These are phyloP conservation scores for Albizia julibrissin DNA, from an alignment of 306 rosid genomes.

Conservation along the genomic window DNA sequence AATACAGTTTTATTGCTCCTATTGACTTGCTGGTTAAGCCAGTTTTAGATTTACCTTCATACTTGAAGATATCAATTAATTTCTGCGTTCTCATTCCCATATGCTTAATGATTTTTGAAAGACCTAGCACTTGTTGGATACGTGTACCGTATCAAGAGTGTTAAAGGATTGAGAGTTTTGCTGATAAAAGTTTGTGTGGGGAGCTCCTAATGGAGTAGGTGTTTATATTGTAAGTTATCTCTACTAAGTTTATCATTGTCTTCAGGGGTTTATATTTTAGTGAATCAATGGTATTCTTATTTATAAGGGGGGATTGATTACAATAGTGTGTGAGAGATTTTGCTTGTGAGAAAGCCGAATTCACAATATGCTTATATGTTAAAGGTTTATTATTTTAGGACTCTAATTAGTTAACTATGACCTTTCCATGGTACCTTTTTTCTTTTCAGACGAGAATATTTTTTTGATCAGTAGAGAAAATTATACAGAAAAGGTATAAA, in stretches of 20 bases:
- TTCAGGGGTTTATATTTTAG: not conserved
- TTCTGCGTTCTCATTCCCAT: not conserved
- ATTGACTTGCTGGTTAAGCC: slow-evolving; percentile 15
- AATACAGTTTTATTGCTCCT: not conserved
- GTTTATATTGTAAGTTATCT: not conserved
- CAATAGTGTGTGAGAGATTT: not conserved
- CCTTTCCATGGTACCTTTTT: not conserved
- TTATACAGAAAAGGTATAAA: not conserved
- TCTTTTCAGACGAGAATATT: not conserved
- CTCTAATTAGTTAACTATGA: not conserved
- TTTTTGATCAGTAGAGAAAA: not conserved
- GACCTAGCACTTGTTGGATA: not conserved
- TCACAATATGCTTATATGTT: not conserved
- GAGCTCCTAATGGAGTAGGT: not conserved
- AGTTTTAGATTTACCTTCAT: slow-evolving; percentile 10
- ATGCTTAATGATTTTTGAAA: slow-evolving; percentile 5
- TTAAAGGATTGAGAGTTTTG: not conserved
- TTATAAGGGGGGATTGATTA: not conserved
- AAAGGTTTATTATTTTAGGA: not conserved
- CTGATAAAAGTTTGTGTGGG: not conserved
- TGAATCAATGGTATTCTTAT: not conserved
- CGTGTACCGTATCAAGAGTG: not conserved
- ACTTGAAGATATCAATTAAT: not conserved
- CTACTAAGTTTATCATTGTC: not conserved
- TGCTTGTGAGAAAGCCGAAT: not conserved